Percentiles rank a stretch among this genome's conserved stretches.
These are phyloP conservation scores for Oidiodendron maius DNA, from an alignment of 495 filamentous ascomycete genomes.

Conservation along the genomic window DNA sequence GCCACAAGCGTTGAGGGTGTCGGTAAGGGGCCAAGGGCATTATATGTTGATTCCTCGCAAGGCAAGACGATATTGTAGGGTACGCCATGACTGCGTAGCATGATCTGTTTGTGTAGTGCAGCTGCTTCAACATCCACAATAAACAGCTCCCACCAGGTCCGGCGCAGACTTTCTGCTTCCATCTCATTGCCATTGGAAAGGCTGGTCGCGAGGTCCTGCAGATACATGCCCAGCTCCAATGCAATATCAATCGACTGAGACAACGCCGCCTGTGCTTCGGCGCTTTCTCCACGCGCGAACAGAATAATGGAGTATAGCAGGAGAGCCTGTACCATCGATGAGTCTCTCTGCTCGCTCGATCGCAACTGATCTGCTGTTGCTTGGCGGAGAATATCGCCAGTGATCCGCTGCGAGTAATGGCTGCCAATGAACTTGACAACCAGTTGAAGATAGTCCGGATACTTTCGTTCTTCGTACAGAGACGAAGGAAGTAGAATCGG, in stretches of 20 bases:
- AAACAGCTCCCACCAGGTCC: neutral
- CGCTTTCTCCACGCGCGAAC: neutral
- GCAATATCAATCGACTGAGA: neutral
- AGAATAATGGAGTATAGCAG: neutral
- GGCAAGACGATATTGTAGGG: neutral
- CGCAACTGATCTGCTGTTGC: neutral
- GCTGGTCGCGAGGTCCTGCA: neutral
- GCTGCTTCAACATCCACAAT: neutral
- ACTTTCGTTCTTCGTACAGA: constrained; percentile 30
- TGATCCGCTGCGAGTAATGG: constrained; percentile 27
- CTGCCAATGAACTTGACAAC: constrained; percentile 35
- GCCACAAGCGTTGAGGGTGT: neutral
- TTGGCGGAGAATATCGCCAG: neutral
- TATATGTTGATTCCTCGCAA: neutral
- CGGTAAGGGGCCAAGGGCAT: neutral
- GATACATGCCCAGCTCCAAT: neutral
- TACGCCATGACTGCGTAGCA: neutral
- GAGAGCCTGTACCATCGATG: neutral
- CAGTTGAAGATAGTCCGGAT: constrained; percentile 30
- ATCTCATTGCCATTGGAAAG: neutral
- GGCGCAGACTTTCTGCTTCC: neutral
- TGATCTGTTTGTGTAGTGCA: neutral
- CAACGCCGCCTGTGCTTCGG: neutral
- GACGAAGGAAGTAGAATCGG: constrained; percentile 25
- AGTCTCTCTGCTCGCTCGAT: neutral